phyloP scores from a whole-genome alignment of 2,329 filamentous ascomycete species.

The Hypoxylon sp. region DNA sequence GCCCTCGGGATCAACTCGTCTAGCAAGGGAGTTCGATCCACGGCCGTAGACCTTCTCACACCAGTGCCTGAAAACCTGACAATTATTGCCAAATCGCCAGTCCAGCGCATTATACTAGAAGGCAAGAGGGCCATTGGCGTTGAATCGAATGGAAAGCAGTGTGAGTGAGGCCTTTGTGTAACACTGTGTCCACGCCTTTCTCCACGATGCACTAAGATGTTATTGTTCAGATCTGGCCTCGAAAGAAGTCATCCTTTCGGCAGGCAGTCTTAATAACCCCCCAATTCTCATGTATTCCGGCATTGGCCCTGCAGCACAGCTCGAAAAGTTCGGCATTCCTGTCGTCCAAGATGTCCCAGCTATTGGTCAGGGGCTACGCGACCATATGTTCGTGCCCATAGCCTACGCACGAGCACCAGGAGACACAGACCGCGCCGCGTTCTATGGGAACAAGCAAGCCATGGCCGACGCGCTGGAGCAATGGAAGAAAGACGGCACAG shows the following conservation, averaged over 20 bases:
- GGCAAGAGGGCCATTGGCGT: slow-evolving; percentile 63
- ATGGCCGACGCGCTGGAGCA: slow-evolving; percentile 63
- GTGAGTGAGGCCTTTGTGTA: slow-evolving; percentile 48
- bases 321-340: slow-evolving; percentile 56
- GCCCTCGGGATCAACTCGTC: slow-evolving; percentile 67
- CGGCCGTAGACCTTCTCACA: slow-evolving; percentile 65
- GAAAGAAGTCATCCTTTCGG: slow-evolving; percentile 62
- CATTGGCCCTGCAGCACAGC: slow-evolving; percentile 57
- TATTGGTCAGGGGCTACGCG: slow-evolving; percentile 60
- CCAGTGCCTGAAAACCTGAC: slow-evolving; percentile 65
- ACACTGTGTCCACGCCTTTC: background rate
- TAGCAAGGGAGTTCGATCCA: slow-evolving; percentile 64
- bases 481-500: slow-evolving; percentile 62
- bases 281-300: slow-evolving; percentile 63
- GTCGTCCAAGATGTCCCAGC: slow-evolving; percentile 55
- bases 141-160: slow-evolving; percentile 58
- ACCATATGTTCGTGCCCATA: slow-evolving; percentile 58
- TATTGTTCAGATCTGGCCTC: slow-evolving; percentile 50
- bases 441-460: slow-evolving; percentile 60
- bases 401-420: slow-evolving; percentile 59
- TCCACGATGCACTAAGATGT: background rate
- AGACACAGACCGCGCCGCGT: slow-evolving; percentile 60
- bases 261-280: slow-evolving; percentile 60
- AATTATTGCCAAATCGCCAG: slow-evolving; percentile 64
- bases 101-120: slow-evolving; percentile 64